These are phyloP conservation scores for Collybia nuda DNA, from an alignment of 768 basidiomycete genomes.

Conservation along the genomic window DNA sequence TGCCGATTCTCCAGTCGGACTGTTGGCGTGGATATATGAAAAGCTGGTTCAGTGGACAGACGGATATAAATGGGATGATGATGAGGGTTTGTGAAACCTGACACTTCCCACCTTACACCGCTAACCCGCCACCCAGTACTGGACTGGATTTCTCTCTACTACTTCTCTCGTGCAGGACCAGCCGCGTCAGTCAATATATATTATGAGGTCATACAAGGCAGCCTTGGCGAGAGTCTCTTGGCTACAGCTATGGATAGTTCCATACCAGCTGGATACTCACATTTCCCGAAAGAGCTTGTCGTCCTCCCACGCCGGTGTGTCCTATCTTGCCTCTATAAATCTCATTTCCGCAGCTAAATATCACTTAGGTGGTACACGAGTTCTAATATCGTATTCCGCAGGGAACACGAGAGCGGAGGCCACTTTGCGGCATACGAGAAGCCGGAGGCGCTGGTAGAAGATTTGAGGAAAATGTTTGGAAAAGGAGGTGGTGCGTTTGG, in stretches of 20 bases:
- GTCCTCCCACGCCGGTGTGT: constrained; percentile 21
- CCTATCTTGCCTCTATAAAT: neutral
- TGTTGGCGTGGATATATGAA: constrained; percentile 56
- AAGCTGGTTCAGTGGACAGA: constrained; percentile 50
- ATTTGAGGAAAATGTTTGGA: constrained; percentile 43
- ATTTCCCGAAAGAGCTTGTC: constrained; percentile 45
- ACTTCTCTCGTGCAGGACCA: constrained; percentile 58
- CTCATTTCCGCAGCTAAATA: neutral
- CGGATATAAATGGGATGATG: constrained; percentile 53
- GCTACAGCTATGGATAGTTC: constrained; percentile 5
- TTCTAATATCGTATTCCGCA: constrained; percentile 19
- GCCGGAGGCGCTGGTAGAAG: constrained; percentile 37
- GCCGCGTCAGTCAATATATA: constrained; percentile 59
- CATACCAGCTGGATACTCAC: constrained; percentile 46
- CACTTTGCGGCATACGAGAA: constrained; percentile 45
- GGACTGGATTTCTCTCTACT: constrained; percentile 62
- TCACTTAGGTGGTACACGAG: constrained; percentile 15
- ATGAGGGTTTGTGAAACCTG: constrained; percentile 38
- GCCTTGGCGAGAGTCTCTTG: constrained; percentile 5
- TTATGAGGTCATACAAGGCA: constrained; percentile 37
- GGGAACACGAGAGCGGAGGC: constrained; percentile 37
- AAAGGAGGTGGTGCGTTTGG: constrained; percentile 38
- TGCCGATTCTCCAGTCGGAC: constrained; percentile 56
- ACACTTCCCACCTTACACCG: neutral
- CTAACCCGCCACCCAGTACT: constrained; percentile 38